Conservation (phyloP, 116 monocot genomes). For the Cymodocea nodosa region DNA sequence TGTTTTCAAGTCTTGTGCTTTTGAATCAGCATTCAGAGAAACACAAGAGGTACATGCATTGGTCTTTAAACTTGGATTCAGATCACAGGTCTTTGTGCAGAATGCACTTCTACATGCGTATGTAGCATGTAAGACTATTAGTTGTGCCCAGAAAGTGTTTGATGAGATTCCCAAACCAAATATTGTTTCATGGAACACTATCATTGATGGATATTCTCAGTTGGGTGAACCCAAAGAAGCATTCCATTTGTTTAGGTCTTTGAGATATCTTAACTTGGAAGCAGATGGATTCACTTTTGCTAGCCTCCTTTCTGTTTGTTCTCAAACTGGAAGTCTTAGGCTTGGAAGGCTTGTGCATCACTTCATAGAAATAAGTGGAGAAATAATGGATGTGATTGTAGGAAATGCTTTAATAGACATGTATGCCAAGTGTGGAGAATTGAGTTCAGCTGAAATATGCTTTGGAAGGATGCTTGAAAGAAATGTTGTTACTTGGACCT, state of each 20-base stretch:
- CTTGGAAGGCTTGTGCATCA: constrained; percentile 25
- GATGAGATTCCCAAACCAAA: constrained; percentile 36
- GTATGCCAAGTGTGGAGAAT: constrained; percentile 54
- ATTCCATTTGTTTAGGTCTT: constrained; percentile 18
- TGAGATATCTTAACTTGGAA: constrained; percentile 26
- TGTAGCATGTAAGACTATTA: constrained; percentile 8
- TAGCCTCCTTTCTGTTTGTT: constrained; percentile 35
- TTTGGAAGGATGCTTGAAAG: constrained; percentile 32
- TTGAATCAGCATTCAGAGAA: constrained; percentile 5
- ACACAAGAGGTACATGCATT: constrained; percentile 19
- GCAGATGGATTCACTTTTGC: constrained; percentile 37
- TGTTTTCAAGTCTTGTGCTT: constrained; percentile 40
- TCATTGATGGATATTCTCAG: constrained; percentile 41
- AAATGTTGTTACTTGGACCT: constrained; percentile 49
- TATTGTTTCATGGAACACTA: constrained; percentile 53
- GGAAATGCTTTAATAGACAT: constrained; percentile 55
- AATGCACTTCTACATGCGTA: constrained; percentile 46
- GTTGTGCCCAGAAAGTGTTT: constrained; percentile 22
- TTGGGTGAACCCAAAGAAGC: constrained; percentile 18
- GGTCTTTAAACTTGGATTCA: constrained; percentile 42
- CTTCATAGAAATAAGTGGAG: constrained; percentile 11
- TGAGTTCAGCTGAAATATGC: constrained; percentile 14
- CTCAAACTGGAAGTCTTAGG: constrained; percentile 14
- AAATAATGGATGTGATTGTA: constrained; percentile 23
- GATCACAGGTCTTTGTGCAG: constrained; percentile 40